Percentiles rank a stretch among this genome's conserved stretches.
These are phyloP conservation scores for Zymoseptoria ardabiliae DNA, from an alignment of 2,329 filamentous ascomycete species.

Conservation along the genomic window DNA sequence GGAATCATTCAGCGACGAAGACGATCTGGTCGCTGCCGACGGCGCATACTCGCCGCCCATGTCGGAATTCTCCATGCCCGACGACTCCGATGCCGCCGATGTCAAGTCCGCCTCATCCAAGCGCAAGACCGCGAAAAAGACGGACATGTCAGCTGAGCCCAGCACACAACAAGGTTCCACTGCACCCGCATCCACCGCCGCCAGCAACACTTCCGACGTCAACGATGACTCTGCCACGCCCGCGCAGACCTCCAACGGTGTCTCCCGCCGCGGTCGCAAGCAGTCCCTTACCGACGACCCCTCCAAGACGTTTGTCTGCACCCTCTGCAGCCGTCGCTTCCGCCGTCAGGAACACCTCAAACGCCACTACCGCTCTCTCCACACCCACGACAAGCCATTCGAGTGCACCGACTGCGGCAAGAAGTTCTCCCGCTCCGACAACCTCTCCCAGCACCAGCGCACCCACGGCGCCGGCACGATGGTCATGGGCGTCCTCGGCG, in stretches of 20 bases:
- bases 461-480: constrained; percentile 88
- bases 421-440: constrained; percentile 98
- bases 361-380: constrained; percentile 95
- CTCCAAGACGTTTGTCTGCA: constrained; percentile 96
- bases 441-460: constrained; percentile 89
- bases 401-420: constrained; percentile 97
- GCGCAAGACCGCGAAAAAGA: constrained; percentile 25
- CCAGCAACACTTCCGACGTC: constrained; percentile 21
- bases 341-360: constrained; percentile 97
- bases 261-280: constrained; percentile 92
- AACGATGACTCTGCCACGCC: constrained; percentile 24
- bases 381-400: constrained; percentile 98
- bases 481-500: constrained; percentile 70
- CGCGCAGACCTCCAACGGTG: constrained; percentile 39
- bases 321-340: constrained; percentile 93
- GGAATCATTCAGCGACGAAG: constrained; percentile 69
- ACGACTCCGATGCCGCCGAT: constrained; percentile 22
- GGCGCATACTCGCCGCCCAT: constrained; percentile 57
- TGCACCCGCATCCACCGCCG: constrained; percentile 39
- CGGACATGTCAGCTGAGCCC: constrained; percentile 43
- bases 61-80: constrained; percentile 39
- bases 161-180: constrained; percentile 29
- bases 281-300: constrained; percentile 96
- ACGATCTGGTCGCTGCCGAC: constrained; percentile 52
- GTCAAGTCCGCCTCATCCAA: constrained; percentile 16